These are phyloP conservation scores for Mucor saturninus DNA, from an alignment of 371 early-diverging fungal genomes.

Conservation along the genomic window DNA sequence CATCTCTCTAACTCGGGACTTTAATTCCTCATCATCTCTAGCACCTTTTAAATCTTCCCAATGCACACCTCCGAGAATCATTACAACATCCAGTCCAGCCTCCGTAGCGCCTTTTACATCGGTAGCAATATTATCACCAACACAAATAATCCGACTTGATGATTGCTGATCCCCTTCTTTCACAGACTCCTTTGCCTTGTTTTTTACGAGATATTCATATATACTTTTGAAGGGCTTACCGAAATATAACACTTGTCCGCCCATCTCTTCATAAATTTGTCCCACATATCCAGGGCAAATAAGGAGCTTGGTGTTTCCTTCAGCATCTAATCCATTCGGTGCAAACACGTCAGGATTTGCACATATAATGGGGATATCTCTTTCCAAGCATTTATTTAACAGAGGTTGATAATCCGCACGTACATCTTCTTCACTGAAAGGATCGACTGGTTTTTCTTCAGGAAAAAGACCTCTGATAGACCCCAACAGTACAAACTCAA, in stretches of 20 bases:
- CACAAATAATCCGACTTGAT: slow-evolving; percentile 31
- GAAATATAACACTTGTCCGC: slow-evolving; percentile 50
- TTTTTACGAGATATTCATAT: slow-evolving; percentile 36
- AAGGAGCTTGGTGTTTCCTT: slow-evolving; percentile 35
- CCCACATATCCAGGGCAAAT: slow-evolving; percentile 50
- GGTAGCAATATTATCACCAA: slow-evolving; percentile 52
- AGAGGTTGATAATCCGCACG: slow-evolving; percentile 35
- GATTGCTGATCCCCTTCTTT: slow-evolving; percentile 4
- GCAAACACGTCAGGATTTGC: slow-evolving; percentile 55
- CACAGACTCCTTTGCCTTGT: slow-evolving; percentile 8
- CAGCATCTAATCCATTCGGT: slow-evolving; percentile 40
- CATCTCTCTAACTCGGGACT: slow-evolving; percentile 17
- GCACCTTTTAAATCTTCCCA: slow-evolving; percentile 22
- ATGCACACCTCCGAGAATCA: slow-evolving; percentile 61
- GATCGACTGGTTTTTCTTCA: slow-evolving; percentile 23
- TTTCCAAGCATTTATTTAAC: slow-evolving; percentile 28
- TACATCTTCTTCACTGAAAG: slow-evolving; percentile 30
- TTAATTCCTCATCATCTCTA: slow-evolving; percentile 23
- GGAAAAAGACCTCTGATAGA: slow-evolving; percentile 28
- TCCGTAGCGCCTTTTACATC: slow-evolving; percentile 47
- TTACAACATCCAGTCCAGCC: slow-evolving; percentile 44
- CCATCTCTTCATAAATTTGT: slow-evolving; percentile 46
- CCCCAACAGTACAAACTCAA: slow-evolving; percentile 50
- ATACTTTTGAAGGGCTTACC: slow-evolving; percentile 52
- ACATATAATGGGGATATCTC: slow-evolving; percentile 40